Evolutionary conservation across 75 land plant species (phyloP).

Genomic region (Cupressus sempervirens): DNA sequence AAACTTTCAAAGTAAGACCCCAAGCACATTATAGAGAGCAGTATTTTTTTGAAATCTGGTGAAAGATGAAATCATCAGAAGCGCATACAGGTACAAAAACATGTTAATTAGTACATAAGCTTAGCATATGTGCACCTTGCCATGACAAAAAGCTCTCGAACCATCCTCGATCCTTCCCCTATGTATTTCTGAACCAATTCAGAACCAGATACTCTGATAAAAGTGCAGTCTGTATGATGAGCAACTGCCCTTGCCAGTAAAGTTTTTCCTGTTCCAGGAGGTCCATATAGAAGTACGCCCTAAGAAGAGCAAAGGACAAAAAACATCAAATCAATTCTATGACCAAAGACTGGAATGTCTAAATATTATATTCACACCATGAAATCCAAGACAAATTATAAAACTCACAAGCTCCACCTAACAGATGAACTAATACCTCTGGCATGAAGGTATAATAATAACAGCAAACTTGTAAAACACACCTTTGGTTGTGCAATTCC

Average conservation of each 20-base stretch:
- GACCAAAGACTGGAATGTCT: not conserved
- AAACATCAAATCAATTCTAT: not conserved
- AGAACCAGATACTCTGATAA: constrained; percentile 95
- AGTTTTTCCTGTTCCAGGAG: constrained; percentile 91
- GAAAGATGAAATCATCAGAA: not conserved
- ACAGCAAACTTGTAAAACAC: not conserved
- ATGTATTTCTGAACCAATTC: constrained; percentile 98
- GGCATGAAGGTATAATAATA: not conserved
- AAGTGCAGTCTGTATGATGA: constrained; percentile 97
- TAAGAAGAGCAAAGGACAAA: constrained; percentile 6
- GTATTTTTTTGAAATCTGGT: not conserved
- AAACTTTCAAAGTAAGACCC: not conserved
- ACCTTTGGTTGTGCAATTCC: constrained; percentile 99
- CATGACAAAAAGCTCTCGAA: constrained; percentile 97
- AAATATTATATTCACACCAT: not conserved
- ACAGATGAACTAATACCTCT: not conserved
- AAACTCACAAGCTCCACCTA: not conserved
- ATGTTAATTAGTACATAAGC: not conserved
- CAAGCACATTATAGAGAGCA: not conserved
- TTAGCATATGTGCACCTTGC: constrained; percentile 56
- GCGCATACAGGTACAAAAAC: not conserved
- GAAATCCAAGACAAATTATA: not conserved
- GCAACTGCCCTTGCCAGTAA: constrained; percentile 86
- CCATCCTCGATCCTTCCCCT: constrained; percentile 98
- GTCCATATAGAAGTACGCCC: constrained; percentile 86